Evolutionary conservation across 441 rosid species (phyloP).

Genomic region (Melastoma candidum): DNA sequence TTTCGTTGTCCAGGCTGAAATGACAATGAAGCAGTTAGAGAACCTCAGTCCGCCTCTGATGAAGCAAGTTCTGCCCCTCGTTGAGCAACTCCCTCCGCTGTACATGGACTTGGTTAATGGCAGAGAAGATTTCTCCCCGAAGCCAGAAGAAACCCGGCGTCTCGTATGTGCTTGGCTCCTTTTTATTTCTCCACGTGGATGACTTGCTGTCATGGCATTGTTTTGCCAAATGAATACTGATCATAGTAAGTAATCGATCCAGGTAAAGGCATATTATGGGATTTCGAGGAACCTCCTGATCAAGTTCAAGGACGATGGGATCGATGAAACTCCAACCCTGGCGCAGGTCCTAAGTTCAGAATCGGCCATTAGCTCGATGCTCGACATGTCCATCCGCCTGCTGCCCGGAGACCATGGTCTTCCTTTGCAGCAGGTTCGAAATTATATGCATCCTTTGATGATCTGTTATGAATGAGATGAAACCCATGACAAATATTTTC

Average conservation of each 20-base stretch:
- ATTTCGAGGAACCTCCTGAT: slow-evolving; percentile 82
- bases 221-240: slow-evolving; percentile 3
- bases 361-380: slow-evolving; percentile 82
- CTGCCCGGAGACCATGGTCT: slow-evolving; percentile 93
- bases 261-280: slow-evolving; percentile 89
- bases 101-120: slow-evolving; percentile 90
- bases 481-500: too few relatives aligned
- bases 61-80: slow-evolving; percentile 91
- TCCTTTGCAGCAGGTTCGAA: slow-evolving; percentile 75
- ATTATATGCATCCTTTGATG: slow-evolving; percentile 12
- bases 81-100: slow-evolving; percentile 90
- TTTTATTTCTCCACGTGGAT: not conserved
- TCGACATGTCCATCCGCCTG: slow-evolving; percentile 86
- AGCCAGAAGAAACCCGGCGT: slow-evolving; percentile 90
- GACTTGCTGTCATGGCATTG: not conserved
- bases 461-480: not conserved
- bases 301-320: slow-evolving; percentile 75
- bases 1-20: slow-evolving; percentile 65
- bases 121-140: slow-evolving; percentile 88
- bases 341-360: slow-evolving; percentile 88
- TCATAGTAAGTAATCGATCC: slow-evolving; percentile 19
- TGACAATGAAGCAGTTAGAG: slow-evolving; percentile 84
- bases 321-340: slow-evolving; percentile 77
- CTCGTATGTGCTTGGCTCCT: slow-evolving; percentile 45
- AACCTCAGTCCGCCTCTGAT: slow-evolving; percentile 80